These are phyloP conservation scores for Fulvia fulva DNA, from an alignment of 2,329 filamentous ascomycete species.

Conservation along the genomic window DNA sequence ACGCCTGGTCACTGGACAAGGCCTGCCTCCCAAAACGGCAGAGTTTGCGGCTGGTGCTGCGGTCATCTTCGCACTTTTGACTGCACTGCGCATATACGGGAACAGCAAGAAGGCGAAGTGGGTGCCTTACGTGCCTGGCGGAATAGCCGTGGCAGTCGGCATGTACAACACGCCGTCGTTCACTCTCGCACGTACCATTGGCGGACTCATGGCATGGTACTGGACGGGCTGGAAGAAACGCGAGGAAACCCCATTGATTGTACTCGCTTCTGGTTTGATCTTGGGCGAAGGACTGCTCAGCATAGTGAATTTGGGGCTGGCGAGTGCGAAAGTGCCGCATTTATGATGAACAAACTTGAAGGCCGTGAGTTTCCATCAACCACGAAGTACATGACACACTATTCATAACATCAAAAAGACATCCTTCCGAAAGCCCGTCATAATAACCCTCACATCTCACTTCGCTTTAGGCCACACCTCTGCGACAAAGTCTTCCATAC, in stretches of 20 bases:
- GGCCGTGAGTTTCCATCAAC: neutral
- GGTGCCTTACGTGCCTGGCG: conserved; percentile 77
- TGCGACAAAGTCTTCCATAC: conserved; percentile 32
- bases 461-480: conserved; percentile 28
- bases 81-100: conserved; percentile 62
- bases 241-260: conserved; percentile 73
- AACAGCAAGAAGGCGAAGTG: conserved; percentile 50
- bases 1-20: conserved; percentile 83
- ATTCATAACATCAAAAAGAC: neutral
- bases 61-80: conserved; percentile 66
- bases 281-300: conserved; percentile 88
- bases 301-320: conserved; percentile 81
- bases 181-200: conserved; percentile 80
- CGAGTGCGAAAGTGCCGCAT: conserved; percentile 73
- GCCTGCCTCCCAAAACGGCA: conserved; percentile 76
- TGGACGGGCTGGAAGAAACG: conserved; percentile 58
- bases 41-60: conserved; percentile 76
- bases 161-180: conserved; percentile 99
- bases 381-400: neutral
- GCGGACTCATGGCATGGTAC: conserved; percentile 73
- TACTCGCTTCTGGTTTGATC: conserved; percentile 87
- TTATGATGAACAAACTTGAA: conserved; percentile 36
- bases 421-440: neutral
- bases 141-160: conserved; percentile 92
- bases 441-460: neutral